phyloP scores from a whole-genome alignment of 2,329 filamentous ascomycete genomes.

The Fusarium palustre region DNA sequence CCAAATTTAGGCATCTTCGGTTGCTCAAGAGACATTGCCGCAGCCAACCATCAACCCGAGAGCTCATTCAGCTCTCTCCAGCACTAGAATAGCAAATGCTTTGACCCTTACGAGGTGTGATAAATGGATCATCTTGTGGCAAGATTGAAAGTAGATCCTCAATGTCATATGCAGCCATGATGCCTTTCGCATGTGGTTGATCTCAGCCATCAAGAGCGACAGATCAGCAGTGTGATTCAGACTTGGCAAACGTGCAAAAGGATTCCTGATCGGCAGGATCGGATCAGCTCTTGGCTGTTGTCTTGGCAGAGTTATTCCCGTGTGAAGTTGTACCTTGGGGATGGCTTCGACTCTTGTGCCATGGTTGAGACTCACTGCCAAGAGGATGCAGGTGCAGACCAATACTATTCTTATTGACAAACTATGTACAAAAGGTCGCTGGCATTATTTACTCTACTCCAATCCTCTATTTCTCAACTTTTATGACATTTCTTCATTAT shows the following conservation, averaged over 20 bases:
- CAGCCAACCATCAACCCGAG: not conserved
- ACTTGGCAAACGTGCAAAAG: slow-evolving; percentile 14
- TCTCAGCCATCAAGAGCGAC: slow-evolving; percentile 2
- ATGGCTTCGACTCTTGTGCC: not conserved
- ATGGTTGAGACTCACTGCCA: not conserved
- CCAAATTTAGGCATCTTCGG: not conserved
- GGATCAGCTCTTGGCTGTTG: slow-evolving; percentile 3
- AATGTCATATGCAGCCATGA: not conserved
- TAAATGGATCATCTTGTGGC: not conserved
- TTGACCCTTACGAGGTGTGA: not conserved
- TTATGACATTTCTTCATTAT: not conserved
- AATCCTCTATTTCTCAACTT: not conserved
- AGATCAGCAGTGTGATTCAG: slow-evolving; percentile 13
- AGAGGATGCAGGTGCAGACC: not conserved
- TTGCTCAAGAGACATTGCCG: not conserved
- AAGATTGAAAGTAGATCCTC: not conserved
- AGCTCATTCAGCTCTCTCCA: not conserved
- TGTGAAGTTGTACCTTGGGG: not conserved
- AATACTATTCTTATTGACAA: not conserved
- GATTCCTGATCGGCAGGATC: slow-evolving; percentile 27
- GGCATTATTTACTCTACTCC: slow-evolving; percentile 7
- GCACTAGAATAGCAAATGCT: not conserved
- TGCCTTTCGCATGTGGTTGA: not conserved
- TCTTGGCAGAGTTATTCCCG: slow-evolving; percentile 24
- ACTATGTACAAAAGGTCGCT: slow-evolving; percentile 17